Base-by-base conservation (phyloP, 331 rosid genomes). In the Arachis monticola region DNA sequence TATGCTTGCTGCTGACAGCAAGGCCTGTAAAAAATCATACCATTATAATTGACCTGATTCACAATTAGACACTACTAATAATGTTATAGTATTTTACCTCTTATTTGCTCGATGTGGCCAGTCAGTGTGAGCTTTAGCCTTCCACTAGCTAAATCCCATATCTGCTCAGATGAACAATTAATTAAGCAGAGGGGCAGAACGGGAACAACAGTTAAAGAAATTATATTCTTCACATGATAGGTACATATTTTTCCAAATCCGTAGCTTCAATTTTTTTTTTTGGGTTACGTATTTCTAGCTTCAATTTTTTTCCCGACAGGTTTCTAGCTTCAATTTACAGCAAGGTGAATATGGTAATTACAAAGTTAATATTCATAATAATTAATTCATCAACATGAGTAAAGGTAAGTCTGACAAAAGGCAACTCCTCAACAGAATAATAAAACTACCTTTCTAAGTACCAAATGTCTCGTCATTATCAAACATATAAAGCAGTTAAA, bases 101-200 rank as follows among this genome's bases (percentile, higher is more conserved):
- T 87, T 69, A 95, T 8, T 87, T 95, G 99, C 67, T 95, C 99
- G 59, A 95, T 95, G 69, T 95, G 99, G 67, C 99, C 99, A 5
- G 99, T 95, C 72, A 92, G 76, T 51, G 99, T 90, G 80, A 95
- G 97, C 74, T 95, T 91, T 61, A 95, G 83, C 63, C 78, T 88
- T 64, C 97, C 99, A 74, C 85, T 90, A 70, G 88, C 99, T 83
- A 95, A 86, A 81, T 95, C 99, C 99, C 99, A 95, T 80, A 95
- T 90, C 99, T 95, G 84, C 72, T 77, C 50, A 82, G 75, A 76
- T 73, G 83, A 81, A 83, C 78, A 74, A 70, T 59, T 85, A 47
- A 77, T 59, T 87, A 47, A 77, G 70, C 67, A 45, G 67, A 67
- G 38, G 67, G 7, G 47, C 8, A 6, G 44, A 57, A 44, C 1